Base-by-base conservation (phyloP, 1,284 basidiomycete species). In the Rhizoctonia solani region DNA sequence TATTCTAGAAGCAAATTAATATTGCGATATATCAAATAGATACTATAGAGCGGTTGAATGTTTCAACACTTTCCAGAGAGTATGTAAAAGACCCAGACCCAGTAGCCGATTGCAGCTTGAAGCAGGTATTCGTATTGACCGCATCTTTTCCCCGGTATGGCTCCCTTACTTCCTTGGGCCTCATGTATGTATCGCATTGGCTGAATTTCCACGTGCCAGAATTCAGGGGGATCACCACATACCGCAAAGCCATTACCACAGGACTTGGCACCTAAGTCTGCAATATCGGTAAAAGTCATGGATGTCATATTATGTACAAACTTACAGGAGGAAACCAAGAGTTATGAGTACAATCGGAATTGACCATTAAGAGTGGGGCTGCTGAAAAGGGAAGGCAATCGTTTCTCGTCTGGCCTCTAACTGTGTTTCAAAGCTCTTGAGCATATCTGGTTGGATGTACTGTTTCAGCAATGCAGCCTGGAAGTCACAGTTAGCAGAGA, bases 171-270 rank as follows among this genome's bases (percentile, higher is more conserved):
- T 37, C 19, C 23, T 63, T 63, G 4, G 52, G 21, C 3, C 32
- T 21, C 30, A 50, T 39, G 44, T 63, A 52, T 34, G 27, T 63
- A 25, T 63, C 58, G n/a, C 21, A 63, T 29, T 63, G 58, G 2
- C 46, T 47, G 21, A 39, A 63, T 47, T 50, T 63, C 58, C 58
- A 63, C 58, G 52, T 63, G 25, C 41, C 58, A 13, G 46, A 46
- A 16, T 23, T 9, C 29, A 52, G 13, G 14, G 13, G n/a, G 46
- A 63, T 63, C 9, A 63, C 16, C 3, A 52, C 32, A 29, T 63
- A 47, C 44, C 58, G 29, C n/a, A 41, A 23, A 11, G 52, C 13
- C 11, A 63, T 39, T 5, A 63, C 11, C 2, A 63, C 34, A 8
- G 46, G 58, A 8, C 1, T 21, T 4, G 58, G 58, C 4, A 52